Evolutionary conservation across 1,284 basidiomycete genomes (phyloP), one percentile per base, ranked within the genome.

Genomic region (Puccinia coronata): DNA sequence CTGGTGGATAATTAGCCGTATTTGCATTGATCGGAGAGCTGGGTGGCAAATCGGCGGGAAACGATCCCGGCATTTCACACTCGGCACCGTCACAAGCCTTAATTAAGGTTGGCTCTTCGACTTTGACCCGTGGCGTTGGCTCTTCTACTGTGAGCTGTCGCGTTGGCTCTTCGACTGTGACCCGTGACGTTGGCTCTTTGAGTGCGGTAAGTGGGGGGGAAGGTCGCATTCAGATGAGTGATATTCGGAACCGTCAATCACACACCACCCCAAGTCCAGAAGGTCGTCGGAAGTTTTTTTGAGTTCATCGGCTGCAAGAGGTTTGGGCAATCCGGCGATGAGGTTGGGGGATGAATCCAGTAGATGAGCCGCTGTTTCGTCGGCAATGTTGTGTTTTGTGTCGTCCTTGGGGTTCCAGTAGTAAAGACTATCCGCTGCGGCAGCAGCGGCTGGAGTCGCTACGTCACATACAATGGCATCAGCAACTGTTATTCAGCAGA

Each of bases 331-430:
- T 43, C 43, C 43, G 6, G 6, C 43, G 6, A 43, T 16, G 8
- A 57, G 55, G 25, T 57, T 57, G 2, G 55, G 55, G 16, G 55
- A 28, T n/a, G 55, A 57, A 28, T 28, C n/a, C 9, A 57, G n/a
- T 28, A 57, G 4, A 14, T n/a, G 25, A 57, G n/a, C 6, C 16
- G 43, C 8, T 43, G 43, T 6, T 8, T 8, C 43, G n/a, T n/a
- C n/a, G 16, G n/a, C n/a, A n/a, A 43, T 28, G 25, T 28, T 28
- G n/a, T 57, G n/a, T 14, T 25, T 57, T 2, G 55, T 57, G 55
- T 57, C 55, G n/a, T 57, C 55, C 25, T 57, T 57, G 23, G 55
- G 55, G 55, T 57, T 25, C 55, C 55, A 57, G 14, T 57, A 57
- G 25, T 57, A 25, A 14, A 28, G 55, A 28, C 55, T 57, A 28